These are phyloP conservation scores for Xerocomus alliaceus DNA, from an alignment of 1,284 basidiomycete species.

Conservation along the genomic window DNA sequence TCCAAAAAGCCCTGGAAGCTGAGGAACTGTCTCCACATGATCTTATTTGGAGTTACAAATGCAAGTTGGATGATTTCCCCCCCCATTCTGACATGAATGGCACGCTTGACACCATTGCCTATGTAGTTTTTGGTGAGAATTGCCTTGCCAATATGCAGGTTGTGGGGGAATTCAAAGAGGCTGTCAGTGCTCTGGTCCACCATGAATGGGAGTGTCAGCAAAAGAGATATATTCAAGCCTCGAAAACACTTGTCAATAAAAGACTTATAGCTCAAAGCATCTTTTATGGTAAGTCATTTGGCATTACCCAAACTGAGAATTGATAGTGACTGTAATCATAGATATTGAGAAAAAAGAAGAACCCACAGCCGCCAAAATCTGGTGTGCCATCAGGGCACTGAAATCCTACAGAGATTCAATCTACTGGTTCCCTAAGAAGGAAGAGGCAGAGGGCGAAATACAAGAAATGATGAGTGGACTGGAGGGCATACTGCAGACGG, in stretches of 20 bases:
- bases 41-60: slow-evolving; percentile 3
- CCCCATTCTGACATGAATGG: not conserved
- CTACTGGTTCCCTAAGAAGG: not conserved
- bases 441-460: not conserved
- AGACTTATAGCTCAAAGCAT: not conserved
- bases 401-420: not conserved
- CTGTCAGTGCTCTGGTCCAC: not conserved
- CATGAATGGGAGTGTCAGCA: slow-evolving; percentile 7
- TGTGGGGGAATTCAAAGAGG: slow-evolving; percentile 4
- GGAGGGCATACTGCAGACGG: not conserved
- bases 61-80: not conserved
- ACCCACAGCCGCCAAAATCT: not conserved
- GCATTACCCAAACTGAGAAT: not conserved
- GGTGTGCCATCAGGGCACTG: not conserved
- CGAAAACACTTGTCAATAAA: not conserved
- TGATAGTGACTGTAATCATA: not conserved
- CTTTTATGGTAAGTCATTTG: not conserved
- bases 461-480: not conserved
- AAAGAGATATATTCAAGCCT: not conserved
- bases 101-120: not conserved
- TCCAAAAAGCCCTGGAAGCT: slow-evolving; percentile 1
- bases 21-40: not conserved
- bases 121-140: slow-evolving; percentile 3
- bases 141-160: not conserved
- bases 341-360: not conserved